Evolutionary conservation across 1,284 basidiomycete genomes (phyloP).

Genomic region (Athelia psychrophila): DNA sequence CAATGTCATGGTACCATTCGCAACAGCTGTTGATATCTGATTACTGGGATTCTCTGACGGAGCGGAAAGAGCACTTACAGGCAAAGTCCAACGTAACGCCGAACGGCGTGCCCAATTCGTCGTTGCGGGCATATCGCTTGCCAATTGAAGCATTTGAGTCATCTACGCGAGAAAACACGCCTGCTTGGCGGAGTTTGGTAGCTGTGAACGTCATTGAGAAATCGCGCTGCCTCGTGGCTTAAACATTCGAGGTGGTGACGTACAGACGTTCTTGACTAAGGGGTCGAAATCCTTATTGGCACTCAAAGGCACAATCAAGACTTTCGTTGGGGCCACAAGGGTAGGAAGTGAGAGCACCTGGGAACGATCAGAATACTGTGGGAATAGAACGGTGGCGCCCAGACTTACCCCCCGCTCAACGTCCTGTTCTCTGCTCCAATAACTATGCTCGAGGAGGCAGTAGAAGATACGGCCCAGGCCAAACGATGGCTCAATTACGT

Average conservation of each 20-base stretch:
- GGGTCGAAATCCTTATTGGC: constrained; percentile 85
- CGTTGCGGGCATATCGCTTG: constrained; percentile 96
- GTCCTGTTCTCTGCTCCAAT: constrained; percentile 94
- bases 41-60: constrained; percentile 5
- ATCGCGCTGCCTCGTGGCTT: too few species aligned
- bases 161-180: constrained; percentile 91
- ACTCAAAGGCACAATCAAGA: constrained; percentile 94
- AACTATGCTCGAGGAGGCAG: constrained; percentile 92
- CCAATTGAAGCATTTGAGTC: constrained; percentile 96
- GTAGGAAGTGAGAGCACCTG: constrained; percentile 90
- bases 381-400: constrained; percentile 8
- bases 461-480: constrained; percentile 97
- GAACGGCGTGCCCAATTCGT: constrained; percentile 97
- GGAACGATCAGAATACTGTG: constrained; percentile 5
- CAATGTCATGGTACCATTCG: constrained; percentile 88
- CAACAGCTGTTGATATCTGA: constrained; percentile 52
- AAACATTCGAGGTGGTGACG: constrained; percentile 33
- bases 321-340: constrained; percentile 94
- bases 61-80: constrained; percentile 55
- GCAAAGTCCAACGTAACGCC: constrained; percentile 98
- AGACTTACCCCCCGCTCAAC: constrained; percentile 79
- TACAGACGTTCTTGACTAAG: constrained; percentile 87
- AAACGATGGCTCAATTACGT: constrained; percentile 99
- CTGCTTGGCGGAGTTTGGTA: constrained; percentile 81
- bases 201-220: constrained; percentile 44